These are phyloP conservation scores for Fusarium globosum DNA, from an alignment of 2,329 filamentous ascomycete species.

Conservation along the genomic window DNA sequence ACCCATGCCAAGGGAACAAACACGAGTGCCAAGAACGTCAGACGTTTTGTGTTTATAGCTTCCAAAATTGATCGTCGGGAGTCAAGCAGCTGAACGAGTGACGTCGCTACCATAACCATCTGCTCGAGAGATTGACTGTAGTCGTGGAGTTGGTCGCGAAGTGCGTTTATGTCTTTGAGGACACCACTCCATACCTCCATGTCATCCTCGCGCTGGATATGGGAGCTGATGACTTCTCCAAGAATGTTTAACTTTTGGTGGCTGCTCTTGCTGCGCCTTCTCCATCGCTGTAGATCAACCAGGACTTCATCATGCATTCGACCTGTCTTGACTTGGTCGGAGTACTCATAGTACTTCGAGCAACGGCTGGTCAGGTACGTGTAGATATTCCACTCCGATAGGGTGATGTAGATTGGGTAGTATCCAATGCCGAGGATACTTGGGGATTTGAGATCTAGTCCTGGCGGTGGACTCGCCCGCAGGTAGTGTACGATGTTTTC, in stretches of 20 bases:
- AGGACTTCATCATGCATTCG: neutral
- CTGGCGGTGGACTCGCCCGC: accelerated
- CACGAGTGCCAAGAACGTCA: accelerated
- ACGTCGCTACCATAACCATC: neutral
- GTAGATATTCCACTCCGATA: neutral
- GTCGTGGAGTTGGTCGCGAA: neutral
- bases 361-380: accelerated
- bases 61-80: neutral
- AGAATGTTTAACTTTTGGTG: accelerated
- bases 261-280: accelerated
- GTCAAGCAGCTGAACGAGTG: neutral
- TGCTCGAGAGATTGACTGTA: neutral
- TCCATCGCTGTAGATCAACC: neutral
- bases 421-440: neutral
- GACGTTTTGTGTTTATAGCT: neutral
- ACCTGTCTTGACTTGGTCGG: accelerated
- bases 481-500: neutral
- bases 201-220: accelerated
- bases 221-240: accelerated
- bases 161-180: accelerated
- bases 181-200: accelerated
- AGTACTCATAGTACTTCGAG: accelerated
- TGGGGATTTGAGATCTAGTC: accelerated
- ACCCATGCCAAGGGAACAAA: neutral
- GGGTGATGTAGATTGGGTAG: neutral